Percentiles rank a stretch among this genome's conserved stretches.
Evolutionary conservation across 345 rosid species (phyloP).

Genomic region (Salix dunnii): DNA sequence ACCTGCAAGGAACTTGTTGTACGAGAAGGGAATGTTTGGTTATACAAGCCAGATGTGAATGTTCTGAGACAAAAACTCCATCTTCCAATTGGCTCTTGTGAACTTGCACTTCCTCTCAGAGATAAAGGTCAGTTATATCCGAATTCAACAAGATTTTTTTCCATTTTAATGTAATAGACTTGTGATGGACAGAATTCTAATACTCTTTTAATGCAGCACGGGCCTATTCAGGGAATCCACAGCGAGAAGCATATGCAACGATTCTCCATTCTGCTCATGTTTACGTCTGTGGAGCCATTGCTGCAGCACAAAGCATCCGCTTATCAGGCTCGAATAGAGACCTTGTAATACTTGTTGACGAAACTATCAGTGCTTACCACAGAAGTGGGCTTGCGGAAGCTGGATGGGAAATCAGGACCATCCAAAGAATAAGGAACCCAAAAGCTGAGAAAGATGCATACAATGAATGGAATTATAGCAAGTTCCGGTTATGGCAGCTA

Average conservation of each 20-base stretch:
- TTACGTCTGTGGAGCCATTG: slow-evolving; percentile 89
- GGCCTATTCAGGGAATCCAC: slow-evolving; percentile 45
- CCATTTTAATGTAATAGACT: background rate
- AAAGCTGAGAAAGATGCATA: slow-evolving; percentile 74
- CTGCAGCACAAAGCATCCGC: slow-evolving; percentile 84
- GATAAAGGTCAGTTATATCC: slow-evolving; percentile 18
- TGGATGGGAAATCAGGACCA: slow-evolving; percentile 80
- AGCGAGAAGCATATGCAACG: slow-evolving; percentile 70
- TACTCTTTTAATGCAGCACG: slow-evolving; percentile 36
- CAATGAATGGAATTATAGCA: slow-evolving; percentile 93
- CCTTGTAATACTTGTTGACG: slow-evolving; percentile 81
- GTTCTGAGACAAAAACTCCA: slow-evolving; percentile 25
- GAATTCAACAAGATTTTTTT: background rate
- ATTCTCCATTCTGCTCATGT: slow-evolving; percentile 83
- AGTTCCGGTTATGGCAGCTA: slow-evolving; percentile 89
- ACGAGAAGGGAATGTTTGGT: slow-evolving; percentile 26
- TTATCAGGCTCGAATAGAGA: slow-evolving; percentile 84
- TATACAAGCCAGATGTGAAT: slow-evolving; percentile 26
- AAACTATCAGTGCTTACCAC: slow-evolving; percentile 61
- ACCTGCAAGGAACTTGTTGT: slow-evolving; percentile 29
- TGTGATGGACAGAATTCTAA: background rate
- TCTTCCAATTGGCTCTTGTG: slow-evolving; percentile 32
- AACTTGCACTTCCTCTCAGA: slow-evolving; percentile 29
- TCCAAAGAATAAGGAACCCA: slow-evolving; percentile 79
- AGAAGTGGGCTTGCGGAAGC: slow-evolving; percentile 73